Evolutionary conservation across 257 asterid species (phyloP).

Genomic region (Orobanche coerulescens): DNA sequence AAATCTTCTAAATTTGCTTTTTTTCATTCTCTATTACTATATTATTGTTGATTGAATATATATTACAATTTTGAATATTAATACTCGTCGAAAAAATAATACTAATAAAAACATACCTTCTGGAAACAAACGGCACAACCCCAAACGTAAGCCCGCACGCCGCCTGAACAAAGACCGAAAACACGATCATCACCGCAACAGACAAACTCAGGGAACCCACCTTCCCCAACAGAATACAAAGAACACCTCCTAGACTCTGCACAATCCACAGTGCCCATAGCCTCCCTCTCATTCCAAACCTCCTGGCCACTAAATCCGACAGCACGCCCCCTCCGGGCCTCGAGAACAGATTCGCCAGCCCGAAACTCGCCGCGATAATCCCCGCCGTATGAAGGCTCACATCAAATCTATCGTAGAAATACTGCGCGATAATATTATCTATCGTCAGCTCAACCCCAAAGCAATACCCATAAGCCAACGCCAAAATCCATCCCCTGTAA

Average conservation of each 20-base stretch:
- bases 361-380: constrained; percentile 73
- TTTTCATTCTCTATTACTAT: no score
- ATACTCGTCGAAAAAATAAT: not conserved
- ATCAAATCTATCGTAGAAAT: constrained; percentile 65
- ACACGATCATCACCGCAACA: constrained; percentile 51
- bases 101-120: constrained; percentile 46
- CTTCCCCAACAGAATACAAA: constrained; percentile 58
- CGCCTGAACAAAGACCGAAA: constrained; percentile 77
- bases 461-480: constrained; percentile 75
- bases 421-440: constrained; percentile 80
- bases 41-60: no score
- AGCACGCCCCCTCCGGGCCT: constrained; percentile 78
- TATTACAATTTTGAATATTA: no score
- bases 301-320: constrained; percentile 54
- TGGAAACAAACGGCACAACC: constrained; percentile 68
- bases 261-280: constrained; percentile 67
- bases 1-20: no score
- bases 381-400: constrained; percentile 76
- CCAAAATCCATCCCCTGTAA: constrained; percentile 78
- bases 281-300: constrained; percentile 78
- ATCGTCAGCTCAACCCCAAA: constrained; percentile 76
- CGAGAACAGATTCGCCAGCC: constrained; percentile 64
- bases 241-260: constrained; percentile 62
- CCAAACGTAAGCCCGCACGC: constrained; percentile 95
- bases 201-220: constrained; percentile 49